Conservation (phyloP, 2,329 filamentous ascomycete genomes). For the Colletotrichum salicis region DNA sequence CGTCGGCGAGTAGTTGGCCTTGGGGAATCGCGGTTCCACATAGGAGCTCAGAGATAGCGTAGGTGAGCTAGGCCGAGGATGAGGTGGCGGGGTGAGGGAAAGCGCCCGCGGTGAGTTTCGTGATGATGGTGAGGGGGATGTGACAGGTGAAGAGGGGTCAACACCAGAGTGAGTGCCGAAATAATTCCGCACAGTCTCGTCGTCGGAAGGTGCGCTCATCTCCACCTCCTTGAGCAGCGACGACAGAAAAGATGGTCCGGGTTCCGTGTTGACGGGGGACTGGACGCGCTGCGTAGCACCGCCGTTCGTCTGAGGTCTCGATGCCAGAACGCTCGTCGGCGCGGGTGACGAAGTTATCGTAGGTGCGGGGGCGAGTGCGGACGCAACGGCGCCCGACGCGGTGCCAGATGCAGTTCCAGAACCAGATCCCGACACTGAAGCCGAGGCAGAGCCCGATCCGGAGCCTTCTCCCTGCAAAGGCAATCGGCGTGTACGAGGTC, state of each 20-base stretch:
- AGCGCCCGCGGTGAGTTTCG: constrained; percentile 74
- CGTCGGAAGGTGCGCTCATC: constrained; percentile 67
- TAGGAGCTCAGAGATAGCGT: constrained; percentile 74
- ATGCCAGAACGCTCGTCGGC: constrained; percentile 35
- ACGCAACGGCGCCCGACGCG: constrained; percentile 38
- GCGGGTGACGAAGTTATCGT: constrained; percentile 38
- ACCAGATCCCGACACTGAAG: not conserved
- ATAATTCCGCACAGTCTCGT: constrained; percentile 59
- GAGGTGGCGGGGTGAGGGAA: constrained; percentile 76
- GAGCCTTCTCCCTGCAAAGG: constrained; percentile 60
- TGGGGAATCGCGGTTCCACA: constrained; percentile 79
- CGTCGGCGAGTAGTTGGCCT: constrained; percentile 77
- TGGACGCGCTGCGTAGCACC: constrained; percentile 14
- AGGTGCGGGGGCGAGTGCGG: constrained; percentile 25
- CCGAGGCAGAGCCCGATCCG: constrained; percentile 46
- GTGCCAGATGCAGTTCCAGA: constrained; percentile 2
- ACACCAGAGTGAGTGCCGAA: constrained; percentile 45
- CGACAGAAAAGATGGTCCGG: constrained; percentile 83
- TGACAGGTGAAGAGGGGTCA: constrained; percentile 68
- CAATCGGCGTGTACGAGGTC: constrained; percentile 81
- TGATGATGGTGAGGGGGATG: constrained; percentile 73
- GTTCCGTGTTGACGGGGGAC: constrained; percentile 40
- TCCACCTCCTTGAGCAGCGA: constrained; percentile 91
- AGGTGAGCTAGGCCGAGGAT: constrained; percentile 73
- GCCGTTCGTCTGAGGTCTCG: constrained; percentile 33